Base-by-base conservation (phyloP, 2,329 filamentous ascomycete genomes). In the Raffaelea ambrosiae region DNA sequence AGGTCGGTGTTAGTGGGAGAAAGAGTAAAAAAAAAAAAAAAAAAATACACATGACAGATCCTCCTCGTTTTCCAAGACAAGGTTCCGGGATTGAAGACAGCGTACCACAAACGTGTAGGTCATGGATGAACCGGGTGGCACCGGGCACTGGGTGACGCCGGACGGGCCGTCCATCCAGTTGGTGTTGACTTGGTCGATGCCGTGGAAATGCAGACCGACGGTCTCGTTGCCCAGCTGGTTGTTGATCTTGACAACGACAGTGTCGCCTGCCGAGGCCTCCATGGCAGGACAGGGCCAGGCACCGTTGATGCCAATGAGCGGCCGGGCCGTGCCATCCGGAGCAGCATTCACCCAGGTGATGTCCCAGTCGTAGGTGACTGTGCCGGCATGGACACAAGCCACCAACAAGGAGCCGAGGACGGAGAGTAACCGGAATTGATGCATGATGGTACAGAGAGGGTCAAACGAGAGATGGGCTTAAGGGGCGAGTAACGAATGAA, bases 201-300 rank as follows among this genome's bases (percentile, higher is more conserved):
- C 81, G 59, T 84, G 81, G 60, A 77, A 84, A 60, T 71, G 73
- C 2, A 77, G 51, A 40, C 72, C 71, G 4, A 73, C 73, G 3
- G 69, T 70, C 58, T 77, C 64, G 56, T 77, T 76, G n/a, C 67
- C 70, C 7, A 79, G 65, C 31, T 63, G 58, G 60, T 79, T 79
- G 53, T 61, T 61, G 18, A 76, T 58, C 48, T 71, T 72, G 38
- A 78, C 63, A 7, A 74, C 55, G 42, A 79, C 49, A 23, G 63
- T 69, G 52, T 79, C 76, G 33, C 74, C 75, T 22, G 70, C 66
- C 40, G 62, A 69, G 39, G 70, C 76, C 49, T 74, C 66, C 26
- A 81, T 71, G 5, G 60, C 58, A 2, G 81, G 81, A 47, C 77
- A 73, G 13, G 81, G 81, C 76, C 80, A 82, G 56, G 74, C 59